phyloP scores from a whole-genome alignment of 2,329 filamentous ascomycete species.

The Rutstroemia sp. region DNA sequence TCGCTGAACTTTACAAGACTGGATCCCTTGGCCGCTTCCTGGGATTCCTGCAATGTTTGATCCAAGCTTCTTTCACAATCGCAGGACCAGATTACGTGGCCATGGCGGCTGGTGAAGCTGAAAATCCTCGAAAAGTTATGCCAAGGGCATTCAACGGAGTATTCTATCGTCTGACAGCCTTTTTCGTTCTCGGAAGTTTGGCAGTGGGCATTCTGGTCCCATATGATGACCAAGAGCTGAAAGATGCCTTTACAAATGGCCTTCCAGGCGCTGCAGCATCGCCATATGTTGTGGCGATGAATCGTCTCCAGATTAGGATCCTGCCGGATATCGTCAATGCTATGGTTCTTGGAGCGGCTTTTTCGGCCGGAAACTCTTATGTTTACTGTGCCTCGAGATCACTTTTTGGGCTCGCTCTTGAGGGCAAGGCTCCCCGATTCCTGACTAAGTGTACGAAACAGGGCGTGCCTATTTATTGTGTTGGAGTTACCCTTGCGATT shows the following conservation, averaged over 20 bases:
- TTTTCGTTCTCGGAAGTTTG: constrained; percentile 50
- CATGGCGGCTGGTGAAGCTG: constrained; percentile 51
- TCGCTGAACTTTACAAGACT: constrained; percentile 33
- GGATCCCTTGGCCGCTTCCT: constrained; percentile 43
- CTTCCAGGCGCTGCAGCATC: constrained; percentile 39
- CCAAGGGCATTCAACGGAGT: constrained; percentile 51
- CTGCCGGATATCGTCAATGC: constrained; percentile 48
- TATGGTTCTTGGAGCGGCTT: constrained; percentile 46
- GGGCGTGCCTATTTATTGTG: constrained; percentile 51
- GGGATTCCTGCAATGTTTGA: constrained; percentile 42
- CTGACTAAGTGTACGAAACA: constrained; percentile 43
- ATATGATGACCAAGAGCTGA: constrained; percentile 41
- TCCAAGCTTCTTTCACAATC: constrained; percentile 43
- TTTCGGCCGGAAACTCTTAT: constrained; percentile 45
- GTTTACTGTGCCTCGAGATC: constrained; percentile 36
- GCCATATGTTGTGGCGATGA: constrained; percentile 42
- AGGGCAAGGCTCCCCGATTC: constrained; percentile 43
- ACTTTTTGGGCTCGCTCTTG: constrained; percentile 44
- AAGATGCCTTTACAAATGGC: constrained; percentile 34
- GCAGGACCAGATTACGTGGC: constrained; percentile 43
- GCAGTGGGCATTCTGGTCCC: constrained; percentile 55
- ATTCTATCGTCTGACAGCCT: constrained; percentile 55
- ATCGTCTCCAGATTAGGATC: constrained; percentile 40
- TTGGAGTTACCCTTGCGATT: constrained; percentile 47
- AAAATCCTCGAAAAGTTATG: constrained; percentile 49